A percentile compares a stretch with the other conserved stretches of the same genome.
These are phyloP conservation scores for Aspergillus pseudoterreus DNA, from an alignment of 2,329 filamentous ascomycete genomes.

Conservation along the genomic window DNA sequence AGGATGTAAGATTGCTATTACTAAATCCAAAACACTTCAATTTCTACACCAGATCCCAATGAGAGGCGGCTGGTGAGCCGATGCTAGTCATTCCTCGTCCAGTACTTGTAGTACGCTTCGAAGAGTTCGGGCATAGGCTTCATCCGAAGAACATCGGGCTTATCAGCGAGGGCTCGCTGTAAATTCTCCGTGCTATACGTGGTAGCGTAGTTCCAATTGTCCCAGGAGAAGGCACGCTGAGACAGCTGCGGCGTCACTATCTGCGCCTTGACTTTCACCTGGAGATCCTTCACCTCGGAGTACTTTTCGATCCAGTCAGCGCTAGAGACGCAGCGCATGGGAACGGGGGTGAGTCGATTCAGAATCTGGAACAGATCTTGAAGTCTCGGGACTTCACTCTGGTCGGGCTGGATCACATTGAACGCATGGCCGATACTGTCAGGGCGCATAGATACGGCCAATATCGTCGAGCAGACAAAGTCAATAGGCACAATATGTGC, in stretches of 20 bases:
- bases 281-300: neutral
- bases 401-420: constrained; percentile 13
- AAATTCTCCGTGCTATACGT: constrained; percentile 5
- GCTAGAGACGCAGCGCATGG: constrained; percentile 1
- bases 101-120: constrained; percentile 3
- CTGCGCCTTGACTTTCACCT: neutral
- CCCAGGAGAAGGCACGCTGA: constrained; percentile 1
- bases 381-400: constrained; percentile 1
- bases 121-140: constrained; percentile 5
- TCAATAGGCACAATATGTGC: constrained; percentile 15
- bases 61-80: no score
- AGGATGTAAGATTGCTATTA: no score
- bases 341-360: neutral
- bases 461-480: constrained; percentile 10
- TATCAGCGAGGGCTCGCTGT: constrained; percentile 1
- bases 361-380: constrained; percentile 2
- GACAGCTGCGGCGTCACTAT: constrained; percentile 2
- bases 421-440: constrained; percentile 15
- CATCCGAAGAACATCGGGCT: constrained; percentile 1
- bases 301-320: constrained; percentile 1
- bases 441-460: constrained; percentile 9
- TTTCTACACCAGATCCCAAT: no score
- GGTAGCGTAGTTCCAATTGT: constrained; percentile 2
- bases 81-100: neutral
- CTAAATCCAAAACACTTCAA: no score